These are phyloP conservation scores for Camellia japonica DNA, from an alignment of 148 eudicot genomes.

Conservation along the genomic window DNA sequence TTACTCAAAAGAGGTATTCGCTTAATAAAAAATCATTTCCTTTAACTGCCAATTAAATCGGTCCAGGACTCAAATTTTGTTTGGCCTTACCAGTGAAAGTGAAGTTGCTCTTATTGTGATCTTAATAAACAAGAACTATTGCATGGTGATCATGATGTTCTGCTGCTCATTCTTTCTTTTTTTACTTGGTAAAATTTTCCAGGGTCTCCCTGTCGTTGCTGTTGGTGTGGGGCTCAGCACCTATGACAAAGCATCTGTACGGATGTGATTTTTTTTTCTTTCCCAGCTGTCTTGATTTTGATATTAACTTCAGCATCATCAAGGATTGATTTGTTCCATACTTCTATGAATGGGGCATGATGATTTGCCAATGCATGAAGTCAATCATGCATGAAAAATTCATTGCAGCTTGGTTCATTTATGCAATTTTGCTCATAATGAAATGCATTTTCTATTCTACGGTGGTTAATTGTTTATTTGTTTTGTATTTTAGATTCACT, in stretches of 20 bases:
- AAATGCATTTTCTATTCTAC: not conserved
- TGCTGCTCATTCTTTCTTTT: not conserved
- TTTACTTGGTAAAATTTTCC: slow-evolving; percentile 12
- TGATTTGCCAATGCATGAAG: slow-evolving; percentile 7
- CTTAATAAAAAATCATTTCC: not conserved
- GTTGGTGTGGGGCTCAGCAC: slow-evolving; percentile 92
- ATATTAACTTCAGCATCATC: not conserved
- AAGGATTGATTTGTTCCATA: not conserved
- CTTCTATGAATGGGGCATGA: not conserved
- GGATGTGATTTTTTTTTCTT: slow-evolving; percentile 17
- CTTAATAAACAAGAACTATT: not conserved
- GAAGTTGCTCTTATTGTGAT: slow-evolving; percentile 3
- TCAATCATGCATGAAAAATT: not conserved
- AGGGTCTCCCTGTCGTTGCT: slow-evolving; percentile 95
- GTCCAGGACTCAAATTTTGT: not conserved
- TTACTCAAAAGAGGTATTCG: slow-evolving; percentile 75
- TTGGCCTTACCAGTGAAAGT: not conserved
- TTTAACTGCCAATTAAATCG: not conserved
- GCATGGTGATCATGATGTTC: not conserved
- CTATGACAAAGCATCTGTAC: slow-evolving; percentile 93
- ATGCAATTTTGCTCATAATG: not conserved
- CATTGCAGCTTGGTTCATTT: not conserved
- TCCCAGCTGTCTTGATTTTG: not conserved
- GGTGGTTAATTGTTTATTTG: slow-evolving; percentile 11
- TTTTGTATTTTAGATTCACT: slow-evolving; percentile 57